These are phyloP conservation scores for Rhinocladiella mackenziei DNA, from an alignment of 2,329 filamentous ascomycete genomes.

Conservation along the genomic window DNA sequence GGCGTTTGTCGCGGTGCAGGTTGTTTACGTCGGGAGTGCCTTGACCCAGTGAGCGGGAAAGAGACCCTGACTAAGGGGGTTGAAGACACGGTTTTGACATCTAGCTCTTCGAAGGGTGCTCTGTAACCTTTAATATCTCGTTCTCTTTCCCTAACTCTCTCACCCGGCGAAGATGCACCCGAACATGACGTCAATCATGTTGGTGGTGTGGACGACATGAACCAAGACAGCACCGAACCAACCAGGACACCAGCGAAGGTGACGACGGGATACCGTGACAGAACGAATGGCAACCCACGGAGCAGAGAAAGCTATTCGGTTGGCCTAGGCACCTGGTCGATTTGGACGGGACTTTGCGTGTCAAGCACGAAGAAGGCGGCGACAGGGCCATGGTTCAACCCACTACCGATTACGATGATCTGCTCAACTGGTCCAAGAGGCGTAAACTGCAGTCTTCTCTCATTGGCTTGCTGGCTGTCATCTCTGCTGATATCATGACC, in stretches of 20 bases:
- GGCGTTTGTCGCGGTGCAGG: too few relatives aligned
- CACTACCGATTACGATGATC: slow-evolving; percentile 50
- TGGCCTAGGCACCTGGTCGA: slow-evolving; percentile 20
- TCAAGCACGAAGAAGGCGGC: slow-evolving; percentile 11
- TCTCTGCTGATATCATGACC: slow-evolving; percentile 54
- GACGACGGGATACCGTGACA: slow-evolving; percentile 32
- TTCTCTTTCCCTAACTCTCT: too few relatives aligned
- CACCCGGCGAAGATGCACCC: background rate
- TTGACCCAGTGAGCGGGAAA: too few relatives aligned
- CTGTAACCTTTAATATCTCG: too few relatives aligned
- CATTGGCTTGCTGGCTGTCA: slow-evolving; percentile 50
- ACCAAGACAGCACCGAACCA: slow-evolving; percentile 37
- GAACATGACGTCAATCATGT: too few relatives aligned
- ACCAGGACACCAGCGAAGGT: slow-evolving; percentile 38
- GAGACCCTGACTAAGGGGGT: too few relatives aligned
- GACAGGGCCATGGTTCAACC: slow-evolving; percentile 48
- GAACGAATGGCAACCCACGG: slow-evolving; percentile 18
- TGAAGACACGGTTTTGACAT: too few relatives aligned
- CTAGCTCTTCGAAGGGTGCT: too few relatives aligned
- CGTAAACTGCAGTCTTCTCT: slow-evolving; percentile 49
- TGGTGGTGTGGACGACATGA: too few relatives aligned
- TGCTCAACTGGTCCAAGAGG: slow-evolving; percentile 48
- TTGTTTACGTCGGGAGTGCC: too few relatives aligned
- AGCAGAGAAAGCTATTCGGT: slow-evolving; percentile 23
- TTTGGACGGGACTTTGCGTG: slow-evolving; percentile 5